These are phyloP conservation scores for Chlamydomonas eustigma DNA, from an alignment of 139 green algal species.

Conservation along the genomic window DNA sequence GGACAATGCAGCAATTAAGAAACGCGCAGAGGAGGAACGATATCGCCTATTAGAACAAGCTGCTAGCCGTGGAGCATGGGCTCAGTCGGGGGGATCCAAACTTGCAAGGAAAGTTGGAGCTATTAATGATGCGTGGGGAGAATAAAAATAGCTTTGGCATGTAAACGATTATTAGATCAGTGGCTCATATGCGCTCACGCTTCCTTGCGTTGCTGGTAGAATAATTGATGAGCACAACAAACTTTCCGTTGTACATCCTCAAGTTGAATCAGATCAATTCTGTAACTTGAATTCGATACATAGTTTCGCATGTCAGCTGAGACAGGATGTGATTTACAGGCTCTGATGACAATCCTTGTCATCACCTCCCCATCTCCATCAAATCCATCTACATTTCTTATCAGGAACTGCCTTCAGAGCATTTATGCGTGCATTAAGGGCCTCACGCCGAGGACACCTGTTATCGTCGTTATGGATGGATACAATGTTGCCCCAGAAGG, in stretches of 20 bases:
- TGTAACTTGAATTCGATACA: too few relatives aligned
- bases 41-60: not conserved
- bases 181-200: too few relatives aligned
- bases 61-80: slow-evolving; percentile 4
- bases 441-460: not conserved
- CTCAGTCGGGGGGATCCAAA: slow-evolving; percentile 14
- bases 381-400: not conserved
- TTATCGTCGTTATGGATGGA: not conserved
- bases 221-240: too few relatives aligned
- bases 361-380: not conserved
- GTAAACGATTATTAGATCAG: too few relatives aligned
- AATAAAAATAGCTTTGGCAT: not conserved
- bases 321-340: too few relatives aligned
- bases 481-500: not conserved
- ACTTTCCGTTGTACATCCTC: too few relatives aligned
- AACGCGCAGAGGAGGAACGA: not conserved
- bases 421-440: not conserved
- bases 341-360: not conserved
- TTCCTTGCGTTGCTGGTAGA: too few relatives aligned
- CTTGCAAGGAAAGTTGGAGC: slow-evolving; percentile 19
- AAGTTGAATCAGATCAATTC: too few relatives aligned
- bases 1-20: not conserved
- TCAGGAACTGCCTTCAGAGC: not conserved
- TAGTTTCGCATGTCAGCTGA: too few relatives aligned
- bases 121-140: slow-evolving; percentile 31